Conservation (phyloP, 208 protist species). For the Wallacemonas sp. region DNA sequence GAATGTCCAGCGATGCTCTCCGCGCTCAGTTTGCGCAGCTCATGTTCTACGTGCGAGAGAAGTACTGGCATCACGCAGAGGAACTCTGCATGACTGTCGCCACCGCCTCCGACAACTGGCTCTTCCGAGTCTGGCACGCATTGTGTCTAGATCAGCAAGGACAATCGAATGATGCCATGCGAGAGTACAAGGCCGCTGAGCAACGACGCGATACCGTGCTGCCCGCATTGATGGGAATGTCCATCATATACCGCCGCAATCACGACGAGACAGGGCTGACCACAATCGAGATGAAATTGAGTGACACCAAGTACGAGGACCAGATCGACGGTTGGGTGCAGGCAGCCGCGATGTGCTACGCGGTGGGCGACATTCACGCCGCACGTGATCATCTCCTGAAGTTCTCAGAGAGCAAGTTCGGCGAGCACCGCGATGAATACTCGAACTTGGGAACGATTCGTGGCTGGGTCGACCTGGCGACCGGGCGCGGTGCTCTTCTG, state of each 20-base stretch:
- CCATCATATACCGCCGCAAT: constrained; percentile 70
- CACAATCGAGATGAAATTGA: constrained; percentile 52
- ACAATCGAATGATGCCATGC: constrained; percentile 74
- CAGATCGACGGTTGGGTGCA: constrained; percentile 57
- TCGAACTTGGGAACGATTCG: constrained; percentile 68
- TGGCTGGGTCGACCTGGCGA: constrained; percentile 89
- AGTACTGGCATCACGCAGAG: constrained; percentile 86
- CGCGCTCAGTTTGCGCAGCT: constrained; percentile 78
- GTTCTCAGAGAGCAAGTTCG: constrained; percentile 31
- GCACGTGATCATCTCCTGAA: constrained; percentile 71
- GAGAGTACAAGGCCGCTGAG: constrained; percentile 81
- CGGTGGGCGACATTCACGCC: constrained; percentile 51
- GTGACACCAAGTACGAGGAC: constrained; percentile 29
- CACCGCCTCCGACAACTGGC: constrained; percentile 68
- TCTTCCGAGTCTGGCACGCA: constrained; percentile 85
- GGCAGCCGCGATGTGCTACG: constrained; percentile 74
- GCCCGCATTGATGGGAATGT: constrained; percentile 75
- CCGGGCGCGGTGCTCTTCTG: constrained; percentile 70
- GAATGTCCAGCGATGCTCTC: constrained; percentile 43
- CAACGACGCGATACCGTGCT: constrained; percentile 55
- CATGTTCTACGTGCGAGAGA: constrained; percentile 80
- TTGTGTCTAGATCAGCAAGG: constrained; percentile 79
- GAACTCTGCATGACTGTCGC: constrained; percentile 66
- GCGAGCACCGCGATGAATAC: constrained; percentile 80
- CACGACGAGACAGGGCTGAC: constrained; percentile 63